phyloP scores from a whole-genome alignment of 2,329 filamentous ascomycete species.

The Capronia coronata region DNA sequence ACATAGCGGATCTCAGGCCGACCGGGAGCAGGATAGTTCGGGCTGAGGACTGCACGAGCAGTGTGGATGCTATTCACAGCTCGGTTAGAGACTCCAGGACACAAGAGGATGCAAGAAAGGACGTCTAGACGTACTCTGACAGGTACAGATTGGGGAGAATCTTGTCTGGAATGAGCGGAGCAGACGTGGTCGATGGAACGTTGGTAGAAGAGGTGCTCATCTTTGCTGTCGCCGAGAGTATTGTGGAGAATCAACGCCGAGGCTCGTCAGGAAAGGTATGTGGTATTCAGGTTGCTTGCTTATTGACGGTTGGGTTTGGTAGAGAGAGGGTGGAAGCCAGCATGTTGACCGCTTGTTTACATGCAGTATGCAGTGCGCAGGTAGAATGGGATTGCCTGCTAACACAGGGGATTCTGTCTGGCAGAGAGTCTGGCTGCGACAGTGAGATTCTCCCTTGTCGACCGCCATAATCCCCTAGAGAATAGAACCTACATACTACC shows the following conservation, averaged over 20 bases:
- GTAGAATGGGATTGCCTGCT: too few species aligned
- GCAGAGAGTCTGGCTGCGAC: background rate
- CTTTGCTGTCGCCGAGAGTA: background rate
- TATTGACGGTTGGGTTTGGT: slow-evolving; percentile 5
- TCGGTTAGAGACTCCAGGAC: background rate
- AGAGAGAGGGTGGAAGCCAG: slow-evolving; percentile 4
- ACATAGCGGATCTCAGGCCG: slow-evolving; percentile 22
- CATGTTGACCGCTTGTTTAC: slow-evolving; percentile 5
- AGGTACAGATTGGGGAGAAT: slow-evolving; percentile 22
- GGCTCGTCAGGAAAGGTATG: background rate
- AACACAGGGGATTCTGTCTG: too few species aligned
- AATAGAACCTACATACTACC: too few species aligned
- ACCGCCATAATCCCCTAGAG: too few species aligned
- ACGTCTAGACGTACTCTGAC: slow-evolving; percentile 17
- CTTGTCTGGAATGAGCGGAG: slow-evolving; percentile 22
- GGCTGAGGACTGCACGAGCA: slow-evolving; percentile 21
- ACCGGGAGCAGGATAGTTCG: slow-evolving; percentile 18
- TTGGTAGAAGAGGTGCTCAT: background rate
- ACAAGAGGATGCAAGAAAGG: background rate
- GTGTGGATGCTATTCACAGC: slow-evolving; percentile 16
- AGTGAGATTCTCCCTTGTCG: too few species aligned
- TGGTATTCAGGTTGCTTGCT: slow-evolving; percentile 1
- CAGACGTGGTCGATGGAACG: slow-evolving; percentile 17
- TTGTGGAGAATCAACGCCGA: background rate
- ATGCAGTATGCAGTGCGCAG: too few species aligned